A percentile compares a stretch with the other conserved stretches of the same genome.
phyloP scores from a whole-genome alignment of 2,329 filamentous ascomycete genomes.

The Phialophora expanda region DNA sequence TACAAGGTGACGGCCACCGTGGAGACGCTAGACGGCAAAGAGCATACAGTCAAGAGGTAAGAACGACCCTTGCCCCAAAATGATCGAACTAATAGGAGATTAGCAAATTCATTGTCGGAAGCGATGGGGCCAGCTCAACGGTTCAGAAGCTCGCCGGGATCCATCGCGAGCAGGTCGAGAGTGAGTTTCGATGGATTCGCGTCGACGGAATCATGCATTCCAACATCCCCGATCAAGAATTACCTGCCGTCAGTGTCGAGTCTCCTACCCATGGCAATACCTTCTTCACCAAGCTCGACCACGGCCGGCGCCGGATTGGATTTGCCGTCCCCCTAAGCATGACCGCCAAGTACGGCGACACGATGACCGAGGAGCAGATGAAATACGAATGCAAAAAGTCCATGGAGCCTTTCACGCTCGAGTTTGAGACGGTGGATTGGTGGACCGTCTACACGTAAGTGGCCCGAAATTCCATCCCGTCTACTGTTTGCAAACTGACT shows the following conservation, averaged over 20 bases:
- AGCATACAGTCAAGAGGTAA: neutral
- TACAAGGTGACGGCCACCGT: neutral
- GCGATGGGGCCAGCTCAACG: neutral
- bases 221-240: slow-evolving; percentile 2
- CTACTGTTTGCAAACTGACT: no score
- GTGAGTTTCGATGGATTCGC: slow-evolving; percentile 6
- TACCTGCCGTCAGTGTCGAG: neutral
- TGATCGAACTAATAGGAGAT: neutral
- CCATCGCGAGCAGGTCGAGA: neutral
- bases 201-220: slow-evolving; percentile 12
- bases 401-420: slow-evolving; percentile 5
- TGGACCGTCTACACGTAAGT: neutral
- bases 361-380: neutral
- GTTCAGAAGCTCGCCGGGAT: slow-evolving; percentile 1
- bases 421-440: slow-evolving; percentile 12
- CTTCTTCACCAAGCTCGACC: slow-evolving; percentile 3
- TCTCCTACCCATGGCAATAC: slow-evolving; percentile 11
- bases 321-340: slow-evolving; percentile 1
- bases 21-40: neutral
- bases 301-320: slow-evolving; percentile 1
- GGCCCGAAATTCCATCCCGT: no score
- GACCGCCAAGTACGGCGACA: slow-evolving; percentile 10
- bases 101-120: slow-evolving; percentile 12
- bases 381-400: slow-evolving; percentile 2
- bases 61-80: neutral